Base-by-base conservation (phyloP, 1,139 yeast genomes). In the Cylindricascospora bacillispora region DNA sequence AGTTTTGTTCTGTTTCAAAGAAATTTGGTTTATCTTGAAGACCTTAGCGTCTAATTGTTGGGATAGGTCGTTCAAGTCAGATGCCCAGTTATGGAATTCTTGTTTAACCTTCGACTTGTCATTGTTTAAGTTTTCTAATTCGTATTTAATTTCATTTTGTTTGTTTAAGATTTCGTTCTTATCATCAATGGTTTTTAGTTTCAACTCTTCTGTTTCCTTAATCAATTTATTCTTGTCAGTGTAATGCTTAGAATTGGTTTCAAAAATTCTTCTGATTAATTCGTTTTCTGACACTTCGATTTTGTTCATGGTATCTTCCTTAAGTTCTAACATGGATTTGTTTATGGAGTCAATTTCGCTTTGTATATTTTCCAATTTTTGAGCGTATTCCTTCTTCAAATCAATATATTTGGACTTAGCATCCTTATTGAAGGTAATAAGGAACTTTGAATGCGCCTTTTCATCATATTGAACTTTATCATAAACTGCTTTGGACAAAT, bases 401-500 rank as follows among this genome's bases (percentile, higher is more conserved):
- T 20, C 29, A 16, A 25, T 18, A 17, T 29, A 29, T 24, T 36
- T 40, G 22, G 33, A 36, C 23, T 35, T 27, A 26, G 39, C 37
- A 6, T 33, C 33, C 17, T 32, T 27, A 13, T 36, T 33, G 22
- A 32, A 43, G 10, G 39, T 35, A 10, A 32, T 32, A 13, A 51
- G 16, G 35, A 44, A 41, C 11, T 37, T 32, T 13, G 36, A 30
- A 33, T 50, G 53, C 5, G 34, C 30, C 3, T 36, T 27, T 21
- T 40, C 39, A 7, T 50, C 47, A 27, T 43, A 45, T n/a, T 38
- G 30, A 9, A 49, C 33, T 28, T 40, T 40, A 31, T 52, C 56
- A 32, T 46, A 45, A 6, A 52, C 41, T 1, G 49, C 46, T 34
- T 48, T 49, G 7, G 55, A 47, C 13, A 51, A 27, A 29, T 43